A percentile compares a stretch with the other conserved stretches of the same genome.
These are phyloP conservation scores for Boletellus dicymbophilus DNA, from an alignment of 1,284 basidiomycete species.

Conservation along the genomic window DNA sequence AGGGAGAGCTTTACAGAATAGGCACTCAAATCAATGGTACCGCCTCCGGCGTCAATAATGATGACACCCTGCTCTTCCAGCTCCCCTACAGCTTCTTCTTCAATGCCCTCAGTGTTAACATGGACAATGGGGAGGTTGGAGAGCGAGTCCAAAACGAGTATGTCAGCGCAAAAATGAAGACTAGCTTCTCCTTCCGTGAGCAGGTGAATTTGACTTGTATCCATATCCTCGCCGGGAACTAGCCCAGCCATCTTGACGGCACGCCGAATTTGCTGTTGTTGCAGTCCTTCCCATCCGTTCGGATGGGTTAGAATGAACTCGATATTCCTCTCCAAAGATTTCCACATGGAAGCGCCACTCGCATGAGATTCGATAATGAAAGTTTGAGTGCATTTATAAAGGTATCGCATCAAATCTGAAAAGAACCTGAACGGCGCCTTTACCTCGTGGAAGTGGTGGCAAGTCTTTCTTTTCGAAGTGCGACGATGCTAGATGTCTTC, in stretches of 20 bases:
- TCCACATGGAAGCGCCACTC: conserved; percentile 40
- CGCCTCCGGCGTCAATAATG: conserved; percentile 58
- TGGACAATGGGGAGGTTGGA: conserved; percentile 11
- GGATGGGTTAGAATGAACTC: conserved; percentile 43
- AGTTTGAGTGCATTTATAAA: conserved; percentile 43
- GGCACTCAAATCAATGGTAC: conserved; percentile 56
- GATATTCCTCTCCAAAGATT: conserved; percentile 31
- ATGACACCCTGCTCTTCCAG: conserved; percentile 41
- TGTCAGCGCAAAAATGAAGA: conserved; percentile 43
- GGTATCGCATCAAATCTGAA: conserved; percentile 53
- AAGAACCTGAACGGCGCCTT: conserved; percentile 46
- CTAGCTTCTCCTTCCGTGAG: conserved; percentile 53
- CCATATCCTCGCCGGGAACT: conserved; percentile 22
- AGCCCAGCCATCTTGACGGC: conserved; percentile 35
- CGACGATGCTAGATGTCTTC: conserved; percentile 25
- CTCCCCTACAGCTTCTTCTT: conserved; percentile 14
- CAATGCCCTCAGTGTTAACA: conserved; percentile 6
- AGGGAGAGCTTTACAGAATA: conserved; percentile 37
- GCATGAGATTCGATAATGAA: conserved; percentile 51
- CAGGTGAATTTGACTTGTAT: conserved; percentile 38
- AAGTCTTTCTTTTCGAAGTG: conserved; percentile 31
- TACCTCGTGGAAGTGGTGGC: conserved; percentile 43
- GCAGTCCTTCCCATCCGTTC: conserved; percentile 44
- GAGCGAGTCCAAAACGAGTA: conserved; percentile 19
- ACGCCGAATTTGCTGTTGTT: conserved; percentile 26